phyloP scores from a whole-genome alignment of 768 basidiomycete species.

The Trametopsis cervina region DNA sequence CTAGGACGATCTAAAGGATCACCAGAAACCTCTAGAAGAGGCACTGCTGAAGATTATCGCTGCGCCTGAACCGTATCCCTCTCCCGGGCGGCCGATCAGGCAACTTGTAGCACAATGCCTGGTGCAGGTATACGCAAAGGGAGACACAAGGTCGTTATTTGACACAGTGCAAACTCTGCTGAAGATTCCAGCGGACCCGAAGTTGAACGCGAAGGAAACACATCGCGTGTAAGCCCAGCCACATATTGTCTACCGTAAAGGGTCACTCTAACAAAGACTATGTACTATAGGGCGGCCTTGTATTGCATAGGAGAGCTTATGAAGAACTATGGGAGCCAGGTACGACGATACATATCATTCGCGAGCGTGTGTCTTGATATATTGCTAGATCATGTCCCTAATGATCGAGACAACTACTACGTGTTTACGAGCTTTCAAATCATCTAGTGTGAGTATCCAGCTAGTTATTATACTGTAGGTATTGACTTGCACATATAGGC shows the following conservation, averaged over 20 bases:
- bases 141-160: slow-evolving; percentile 80
- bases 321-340: slow-evolving; percentile 77
- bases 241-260: not conserved
- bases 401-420: slow-evolving; percentile 76
- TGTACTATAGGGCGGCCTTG: slow-evolving; percentile 59
- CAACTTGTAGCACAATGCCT: slow-evolving; percentile 76
- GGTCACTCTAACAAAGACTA: not conserved
- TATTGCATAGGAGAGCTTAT: slow-evolving; percentile 88
- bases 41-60: slow-evolving; percentile 62
- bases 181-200: slow-evolving; percentile 67
- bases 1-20: slow-evolving; percentile 61
- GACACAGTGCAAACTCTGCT: slow-evolving; percentile 79
- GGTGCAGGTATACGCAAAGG: slow-evolving; percentile 62
- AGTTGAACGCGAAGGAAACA: slow-evolving; percentile 53
- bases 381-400: slow-evolving; percentile 86
- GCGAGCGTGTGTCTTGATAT: not conserved
- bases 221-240: slow-evolving; percentile 65
- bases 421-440: slow-evolving; percentile 61
- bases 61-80: slow-evolving; percentile 59
- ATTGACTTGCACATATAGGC: slow-evolving; percentile 37
- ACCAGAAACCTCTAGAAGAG: slow-evolving; percentile 56
- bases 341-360: slow-evolving; percentile 28
- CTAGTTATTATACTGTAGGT: not conserved
- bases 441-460: slow-evolving; percentile 54
- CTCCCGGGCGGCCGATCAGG: slow-evolving; percentile 82